Percentiles rank a stretch among this genome's conserved stretches.
Evolutionary conservation across 1,284 basidiomycete genomes (phyloP).

Genomic region (Leccinum solheimii): DNA sequence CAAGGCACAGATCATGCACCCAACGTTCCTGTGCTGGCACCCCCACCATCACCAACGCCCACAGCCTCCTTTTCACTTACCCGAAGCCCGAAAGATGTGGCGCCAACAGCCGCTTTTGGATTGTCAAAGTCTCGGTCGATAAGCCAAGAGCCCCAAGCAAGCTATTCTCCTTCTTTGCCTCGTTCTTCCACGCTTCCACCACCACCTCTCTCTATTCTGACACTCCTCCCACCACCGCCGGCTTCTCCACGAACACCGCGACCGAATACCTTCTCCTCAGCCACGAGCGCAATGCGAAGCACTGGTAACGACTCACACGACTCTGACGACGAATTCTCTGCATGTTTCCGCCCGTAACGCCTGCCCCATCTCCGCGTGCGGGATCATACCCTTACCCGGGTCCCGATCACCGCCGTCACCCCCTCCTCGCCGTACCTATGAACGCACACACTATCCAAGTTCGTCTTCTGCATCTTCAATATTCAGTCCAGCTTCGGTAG

Average conservation of each 20-base stretch:
- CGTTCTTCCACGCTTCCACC: constrained; percentile 14
- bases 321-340: constrained; percentile 34
- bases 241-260: constrained; percentile 34
- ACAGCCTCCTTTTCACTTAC: constrained; percentile 4
- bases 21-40: constrained; percentile 12
- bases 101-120: not conserved
- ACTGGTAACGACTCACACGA: constrained; percentile 14
- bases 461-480: constrained; percentile 33
- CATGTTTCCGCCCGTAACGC: constrained; percentile 20
- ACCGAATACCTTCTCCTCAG: constrained; percentile 9
- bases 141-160: constrained; percentile 5
- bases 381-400: constrained; percentile 7
- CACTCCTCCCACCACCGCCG: constrained; percentile 34
- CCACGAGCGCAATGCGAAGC: constrained; percentile 1
- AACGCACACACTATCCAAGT: constrained; percentile 27
- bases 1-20: not conserved
- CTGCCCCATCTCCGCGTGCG: constrained; percentile 11
- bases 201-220: constrained; percentile 23
- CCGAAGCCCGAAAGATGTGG: constrained; percentile 8
- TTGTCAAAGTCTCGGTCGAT: constrained; percentile 1
- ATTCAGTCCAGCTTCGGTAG: constrained; percentile 28
- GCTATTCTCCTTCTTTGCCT: constrained; percentile 9
- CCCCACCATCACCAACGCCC: constrained; percentile 20
- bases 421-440: constrained; percentile 30
- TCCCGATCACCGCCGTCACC: constrained; percentile 30